phyloP scores from a whole-genome alignment of 352 stramenopile species.

The Pythium grandisporangium region DNA sequence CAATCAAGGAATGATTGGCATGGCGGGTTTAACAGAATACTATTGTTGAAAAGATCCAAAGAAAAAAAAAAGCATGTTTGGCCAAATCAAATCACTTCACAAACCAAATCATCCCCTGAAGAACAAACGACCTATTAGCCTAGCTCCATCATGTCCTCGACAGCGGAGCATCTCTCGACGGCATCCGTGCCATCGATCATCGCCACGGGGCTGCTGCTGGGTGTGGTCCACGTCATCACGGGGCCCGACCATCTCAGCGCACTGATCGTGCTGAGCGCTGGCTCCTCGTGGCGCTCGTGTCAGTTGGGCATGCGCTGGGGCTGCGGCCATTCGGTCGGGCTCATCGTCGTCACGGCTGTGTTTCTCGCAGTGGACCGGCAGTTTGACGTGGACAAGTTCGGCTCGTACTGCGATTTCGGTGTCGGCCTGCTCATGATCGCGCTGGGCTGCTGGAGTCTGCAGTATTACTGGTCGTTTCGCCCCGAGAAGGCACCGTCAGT shows the following conservation, averaged over 20 bases:
- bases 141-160: slow-evolving; percentile 5
- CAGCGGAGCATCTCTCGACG: slow-evolving; percentile 7
- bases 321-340: slow-evolving; percentile 63
- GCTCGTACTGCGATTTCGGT: slow-evolving; percentile 41
- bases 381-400: slow-evolving; percentile 32
- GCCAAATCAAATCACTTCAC: no score
- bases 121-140: no score
- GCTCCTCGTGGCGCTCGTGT: slow-evolving; percentile 55
- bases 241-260: slow-evolving; percentile 81
- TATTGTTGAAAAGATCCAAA: no score
- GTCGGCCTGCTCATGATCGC: slow-evolving; percentile 47
- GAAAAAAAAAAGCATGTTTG: no score
- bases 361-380: slow-evolving; percentile 40
- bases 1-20: no score
- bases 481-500: slow-evolving; percentile 1
- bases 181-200: slow-evolving; percentile 25
- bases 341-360: slow-evolving; percentile 54
- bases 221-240: slow-evolving; percentile 40
- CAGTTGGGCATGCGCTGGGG: slow-evolving; percentile 81
- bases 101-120: no score
- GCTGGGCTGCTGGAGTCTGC: slow-evolving; percentile 27
- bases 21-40: no score
- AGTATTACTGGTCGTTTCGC: slow-evolving; percentile 27
- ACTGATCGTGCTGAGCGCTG: slow-evolving; percentile 73
- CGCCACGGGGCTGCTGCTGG: slow-evolving; percentile 30